Conservation (phyloP, 495 filamentous ascomycete genomes). For the Letharia lupina region DNA sequence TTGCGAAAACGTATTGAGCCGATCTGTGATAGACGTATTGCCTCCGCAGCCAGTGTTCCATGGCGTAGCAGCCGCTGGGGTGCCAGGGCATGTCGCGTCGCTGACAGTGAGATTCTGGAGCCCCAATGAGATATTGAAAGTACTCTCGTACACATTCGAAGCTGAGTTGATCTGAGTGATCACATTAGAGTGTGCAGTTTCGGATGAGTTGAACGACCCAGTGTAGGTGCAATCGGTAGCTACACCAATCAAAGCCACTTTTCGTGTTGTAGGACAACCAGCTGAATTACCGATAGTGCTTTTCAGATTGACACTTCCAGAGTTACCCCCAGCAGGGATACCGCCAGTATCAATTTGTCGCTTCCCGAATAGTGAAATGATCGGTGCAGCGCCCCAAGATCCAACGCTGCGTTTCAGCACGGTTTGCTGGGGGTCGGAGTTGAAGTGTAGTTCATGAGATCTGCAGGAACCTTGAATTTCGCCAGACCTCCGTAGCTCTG, state of each 20-base stretch:
- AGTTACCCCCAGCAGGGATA: slow-evolving; percentile 58
- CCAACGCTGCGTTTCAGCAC: slow-evolving; percentile 45
- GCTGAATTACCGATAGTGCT: slow-evolving; percentile 69
- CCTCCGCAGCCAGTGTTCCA: slow-evolving; percentile 75
- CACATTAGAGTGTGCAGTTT: slow-evolving; percentile 57
- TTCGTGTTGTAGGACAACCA: slow-evolving; percentile 80
- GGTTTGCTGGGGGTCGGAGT: slow-evolving; percentile 56
- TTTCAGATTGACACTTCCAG: slow-evolving; percentile 73
- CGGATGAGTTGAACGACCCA: slow-evolving; percentile 52
- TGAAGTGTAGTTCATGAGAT: slow-evolving; percentile 64
- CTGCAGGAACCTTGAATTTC: slow-evolving; percentile 41
- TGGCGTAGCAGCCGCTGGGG: slow-evolving; percentile 51
- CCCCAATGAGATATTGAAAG: slow-evolving; percentile 90
- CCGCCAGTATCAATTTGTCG: slow-evolving; percentile 47
- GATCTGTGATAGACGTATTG: slow-evolving; percentile 60
- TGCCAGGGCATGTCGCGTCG: slow-evolving; percentile 57
- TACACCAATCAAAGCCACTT: slow-evolving; percentile 84
- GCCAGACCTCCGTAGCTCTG: slow-evolving; percentile 46
- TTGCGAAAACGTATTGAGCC: slow-evolving; percentile 77
- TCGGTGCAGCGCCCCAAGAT: slow-evolving; percentile 46
- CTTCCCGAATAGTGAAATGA: slow-evolving; percentile 49
- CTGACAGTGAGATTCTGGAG: slow-evolving; percentile 76
- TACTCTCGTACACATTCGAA: slow-evolving; percentile 75
- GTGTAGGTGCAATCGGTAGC: slow-evolving; percentile 90
- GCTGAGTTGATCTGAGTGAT: slow-evolving; percentile 80